phyloP scores from a whole-genome alignment of 2,329 filamentous ascomycete species.

The Cordyceps fumosorosea region DNA sequence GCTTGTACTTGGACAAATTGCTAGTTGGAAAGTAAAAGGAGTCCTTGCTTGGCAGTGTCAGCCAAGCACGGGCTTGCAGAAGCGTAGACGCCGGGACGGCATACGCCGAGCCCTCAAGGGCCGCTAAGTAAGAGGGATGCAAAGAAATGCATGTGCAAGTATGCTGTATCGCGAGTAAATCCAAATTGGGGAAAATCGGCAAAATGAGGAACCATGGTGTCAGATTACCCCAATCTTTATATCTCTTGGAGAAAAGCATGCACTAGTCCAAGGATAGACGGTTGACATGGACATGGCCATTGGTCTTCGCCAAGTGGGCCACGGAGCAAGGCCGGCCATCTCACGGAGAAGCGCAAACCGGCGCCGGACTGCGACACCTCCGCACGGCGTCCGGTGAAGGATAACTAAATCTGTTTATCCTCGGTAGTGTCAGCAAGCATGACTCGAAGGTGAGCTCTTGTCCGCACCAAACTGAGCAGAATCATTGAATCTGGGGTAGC shows the following conservation, averaged over 20 bases:
- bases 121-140: neutral
- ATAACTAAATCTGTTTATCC: neutral
- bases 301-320: neutral
- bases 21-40: conserved; percentile 15
- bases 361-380: neutral
- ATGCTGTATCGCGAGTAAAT: neutral
- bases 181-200: neutral
- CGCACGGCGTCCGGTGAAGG: neutral
- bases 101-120: neutral
- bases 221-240: neutral
- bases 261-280: neutral
- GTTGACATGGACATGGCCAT: neutral
- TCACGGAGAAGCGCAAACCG: neutral
- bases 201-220: neutral
- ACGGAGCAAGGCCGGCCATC: neutral
- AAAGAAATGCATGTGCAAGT: neutral
- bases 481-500: neutral
- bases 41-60: conserved; percentile 23
- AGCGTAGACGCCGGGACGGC: neutral
- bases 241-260: neutral
- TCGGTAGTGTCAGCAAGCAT: neutral
- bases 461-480: neutral
- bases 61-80: neutral
- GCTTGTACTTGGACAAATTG: neutral
- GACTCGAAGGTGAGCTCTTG: neutral